Conservation (phyloP, 495 filamentous ascomycete species). For the Neurospora intermedia region DNA sequence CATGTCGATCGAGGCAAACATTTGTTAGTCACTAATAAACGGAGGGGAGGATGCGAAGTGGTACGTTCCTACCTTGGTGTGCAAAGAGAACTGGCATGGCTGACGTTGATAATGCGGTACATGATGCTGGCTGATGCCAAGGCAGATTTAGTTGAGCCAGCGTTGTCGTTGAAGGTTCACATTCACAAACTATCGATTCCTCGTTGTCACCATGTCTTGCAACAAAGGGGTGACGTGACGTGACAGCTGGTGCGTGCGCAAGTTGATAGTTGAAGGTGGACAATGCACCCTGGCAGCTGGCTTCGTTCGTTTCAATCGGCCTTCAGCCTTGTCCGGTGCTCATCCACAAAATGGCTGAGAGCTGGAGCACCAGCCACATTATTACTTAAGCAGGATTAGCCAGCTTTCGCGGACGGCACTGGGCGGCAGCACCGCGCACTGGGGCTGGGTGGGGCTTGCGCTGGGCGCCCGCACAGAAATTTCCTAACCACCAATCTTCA, state of each 20-base stretch:
- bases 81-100: neutral
- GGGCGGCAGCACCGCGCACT: conserved; percentile 1
- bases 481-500: conserved; percentile 20
- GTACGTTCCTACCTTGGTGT: neutral
- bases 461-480: conserved; percentile 32
- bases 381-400: conserved; percentile 7
- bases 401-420: conserved; percentile 1
- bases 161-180: neutral
- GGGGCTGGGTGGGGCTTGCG: conserved; percentile 17
- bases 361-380: conserved; percentile 2
- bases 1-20: neutral
- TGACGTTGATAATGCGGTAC: neutral
- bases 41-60: neutral
- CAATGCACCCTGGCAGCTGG: neutral
- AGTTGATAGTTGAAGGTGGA: neutral
- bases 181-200: neutral
- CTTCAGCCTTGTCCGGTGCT: neutral
- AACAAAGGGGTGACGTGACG: neutral
- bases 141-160: neutral
- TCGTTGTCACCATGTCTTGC: neutral
- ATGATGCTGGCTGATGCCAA: neutral
- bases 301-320: neutral
- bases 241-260: neutral
- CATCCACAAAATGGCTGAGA: neutral
- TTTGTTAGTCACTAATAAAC: neutral